Base-by-base conservation (phyloP, 2,329 filamentous ascomycete genomes). In the Verticillium zaregamsianum region DNA sequence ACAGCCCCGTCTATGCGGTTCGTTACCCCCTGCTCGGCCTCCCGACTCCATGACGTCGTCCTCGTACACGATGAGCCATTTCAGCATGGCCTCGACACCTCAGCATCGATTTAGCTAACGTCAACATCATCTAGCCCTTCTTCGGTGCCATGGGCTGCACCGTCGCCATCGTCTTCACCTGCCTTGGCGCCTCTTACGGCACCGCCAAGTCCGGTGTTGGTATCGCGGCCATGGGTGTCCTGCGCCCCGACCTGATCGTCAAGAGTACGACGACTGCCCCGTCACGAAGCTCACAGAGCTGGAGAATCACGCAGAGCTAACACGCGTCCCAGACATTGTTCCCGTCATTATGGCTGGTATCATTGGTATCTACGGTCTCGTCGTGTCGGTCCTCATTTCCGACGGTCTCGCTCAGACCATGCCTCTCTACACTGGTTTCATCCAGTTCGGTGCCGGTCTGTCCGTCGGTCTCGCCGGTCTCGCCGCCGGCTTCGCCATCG, bases 291-390 rank as follows among this genome's bases (percentile, higher is more conserved):
- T 25, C 8, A 33, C 45, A 25, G 32, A 20, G 57, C 35, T 40
- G 4, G 3, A 49, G 2, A 20, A 45, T 59, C 54, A 40, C 14
- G 23, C 20, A 39, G 55, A 65, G 57, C 68, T 75, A 59, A 71
- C 58, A 70, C 63, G 57, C 35, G 28, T 23, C 57, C 11, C 69
- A 98, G 94, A 97, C 86, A 97, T 98, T 79, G 94, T 98, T 68
- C 95, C 95, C 77, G 95, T 98, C 80, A 97, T 99, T 89, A 99
- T 99, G 95, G 95, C 95, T 85, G 95, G 95, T 98, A 99, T 99
- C 81, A 98, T 99, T 81, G 95, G 92, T 90, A 98, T 99, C 79
- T 99, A 95, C 82, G 91, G 91, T 72, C 86, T 95, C 68, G 91
- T 95, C 33, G 33, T 35, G 9, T 93, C 91, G 20, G 91, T 95